Evolutionary conservation across 2,329 filamentous ascomycete species (phyloP), one percentile per base, ranked within the genome.

Genomic region (Fusarium pseudoanthophilum): DNA sequence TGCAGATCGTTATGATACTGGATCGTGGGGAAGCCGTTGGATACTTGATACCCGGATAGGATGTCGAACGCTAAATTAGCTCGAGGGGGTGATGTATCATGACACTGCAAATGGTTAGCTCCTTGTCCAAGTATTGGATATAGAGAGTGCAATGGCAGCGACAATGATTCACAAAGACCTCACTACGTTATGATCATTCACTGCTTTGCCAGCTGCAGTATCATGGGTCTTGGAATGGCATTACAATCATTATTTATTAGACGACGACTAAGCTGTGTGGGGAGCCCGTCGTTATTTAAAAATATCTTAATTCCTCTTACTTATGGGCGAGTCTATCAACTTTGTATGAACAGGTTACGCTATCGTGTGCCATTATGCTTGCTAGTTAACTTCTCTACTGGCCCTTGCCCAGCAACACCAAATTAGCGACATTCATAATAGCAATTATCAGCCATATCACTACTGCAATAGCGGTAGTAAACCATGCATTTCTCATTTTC

Each of bases 361-460:
- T 51, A 18, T n/a, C 2, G 9, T 16, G 2, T 7, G 4, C 7
- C 13, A 24, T 11, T 10, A n/a, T 18, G 5, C 5, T 14, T 4
- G 1, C 7, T 18, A n/a, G n/a, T n/a, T n/a, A 4, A 13, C 5
- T 0, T 21, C 1, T 7, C 8, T 55, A 55, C 32, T 55, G 34
- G 10, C 51, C 51, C 26, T 60, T 52, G 4, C 64, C 64, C 13
- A 67, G 43, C 9, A 67, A 24, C 4, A 94, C 93, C 73, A 95
- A 79, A 69, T 93, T 88, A 1, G 93, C 92, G n/a, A 94, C 85
- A 79, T 95, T 95, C 92, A 95, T 92, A 13, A 93, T 83, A 1
- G 91, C 88, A 78, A 96, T 93, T 34, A 95, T 81, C 3, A 91
- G 67, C 93, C 94, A 96, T 52, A 96, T 88, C 3, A 90, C 16